phyloP scores from a whole-genome alignment of 2,329 filamentous ascomycete genomes.

The Penicillium sp. region DNA sequence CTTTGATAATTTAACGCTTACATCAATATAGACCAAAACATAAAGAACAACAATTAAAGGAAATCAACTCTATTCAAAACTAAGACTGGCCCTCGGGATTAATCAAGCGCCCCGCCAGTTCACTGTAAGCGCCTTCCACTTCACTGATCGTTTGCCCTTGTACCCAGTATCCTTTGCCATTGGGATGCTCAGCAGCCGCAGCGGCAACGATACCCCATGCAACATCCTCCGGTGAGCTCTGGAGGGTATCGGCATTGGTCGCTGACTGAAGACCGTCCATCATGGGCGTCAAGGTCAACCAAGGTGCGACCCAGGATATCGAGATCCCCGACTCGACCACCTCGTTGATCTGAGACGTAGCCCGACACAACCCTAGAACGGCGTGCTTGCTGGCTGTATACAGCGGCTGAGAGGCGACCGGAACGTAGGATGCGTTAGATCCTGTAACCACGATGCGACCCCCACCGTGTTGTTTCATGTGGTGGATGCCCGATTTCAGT shows the following conservation, averaged over 20 bases:
- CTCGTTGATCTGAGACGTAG: constrained; percentile 12
- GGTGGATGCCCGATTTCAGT: constrained; percentile 16
- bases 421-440: constrained; percentile 19
- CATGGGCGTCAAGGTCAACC: constrained; percentile 20
- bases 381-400: constrained; percentile 20
- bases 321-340: constrained; percentile 9
- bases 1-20: no score
- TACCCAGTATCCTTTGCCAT: constrained; percentile 22
- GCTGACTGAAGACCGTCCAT: constrained; percentile 11
- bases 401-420: constrained; percentile 20
- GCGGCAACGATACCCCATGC: constrained; percentile 16
- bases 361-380: constrained; percentile 16
- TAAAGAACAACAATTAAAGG: neutral
- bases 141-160: constrained; percentile 15
- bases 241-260: constrained; percentile 5
- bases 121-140: constrained; percentile 16
- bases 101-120: constrained; percentile 14
- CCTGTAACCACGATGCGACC: constrained; percentile 16
- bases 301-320: constrained; percentile 18
- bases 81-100: constrained; percentile 13
- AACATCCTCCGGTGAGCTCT: constrained; percentile 15
- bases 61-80: neutral
- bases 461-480: constrained; percentile 16
- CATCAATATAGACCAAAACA: neutral
- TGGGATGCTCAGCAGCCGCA: constrained; percentile 5